phyloP scores from a whole-genome alignment of 1,284 basidiomycete genomes.

The Phenoliferia sp. region DNA sequence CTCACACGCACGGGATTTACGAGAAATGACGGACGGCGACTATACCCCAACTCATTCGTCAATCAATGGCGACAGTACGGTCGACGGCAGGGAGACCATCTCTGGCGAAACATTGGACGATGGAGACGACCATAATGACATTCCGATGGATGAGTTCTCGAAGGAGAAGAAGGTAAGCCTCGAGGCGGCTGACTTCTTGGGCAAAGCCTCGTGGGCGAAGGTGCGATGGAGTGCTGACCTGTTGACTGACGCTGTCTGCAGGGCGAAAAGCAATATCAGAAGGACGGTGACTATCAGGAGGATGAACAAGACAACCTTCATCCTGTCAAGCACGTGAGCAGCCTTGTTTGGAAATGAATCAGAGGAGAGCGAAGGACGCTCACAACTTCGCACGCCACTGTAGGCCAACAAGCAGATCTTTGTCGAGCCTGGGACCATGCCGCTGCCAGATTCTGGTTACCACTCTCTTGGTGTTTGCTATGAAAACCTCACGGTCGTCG shows the following conservation, averaged over 20 bases:
- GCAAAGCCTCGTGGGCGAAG: background rate
- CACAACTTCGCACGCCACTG: too few relatives aligned
- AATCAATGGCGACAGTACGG: background rate
- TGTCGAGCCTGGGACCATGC: constrained; percentile 1
- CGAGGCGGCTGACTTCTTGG: background rate
- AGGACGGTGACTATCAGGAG: background rate
- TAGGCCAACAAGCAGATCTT: constrained; percentile 5
- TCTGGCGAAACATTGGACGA: background rate
- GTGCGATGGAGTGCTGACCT: too few relatives aligned
- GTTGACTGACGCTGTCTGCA: too few relatives aligned
- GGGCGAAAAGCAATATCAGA: too few relatives aligned
- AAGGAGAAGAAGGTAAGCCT: background rate
- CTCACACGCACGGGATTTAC: too few relatives aligned
- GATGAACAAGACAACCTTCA: too few relatives aligned
- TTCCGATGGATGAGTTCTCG: background rate
- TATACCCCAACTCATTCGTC: background rate
- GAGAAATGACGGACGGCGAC: too few relatives aligned
- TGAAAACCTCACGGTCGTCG: constrained; percentile 67
- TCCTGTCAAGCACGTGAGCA: too few relatives aligned
- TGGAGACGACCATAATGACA: background rate
- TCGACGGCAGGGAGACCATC: too few relatives aligned
- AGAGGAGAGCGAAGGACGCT: too few relatives aligned
- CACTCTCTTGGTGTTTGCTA: constrained; percentile 59
- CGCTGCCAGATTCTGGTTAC: constrained; percentile 5
- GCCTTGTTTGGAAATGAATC: too few relatives aligned